Base-by-base conservation (phyloP, 129 eudicot genomes). In the Saposhnikovia divaricata region DNA sequence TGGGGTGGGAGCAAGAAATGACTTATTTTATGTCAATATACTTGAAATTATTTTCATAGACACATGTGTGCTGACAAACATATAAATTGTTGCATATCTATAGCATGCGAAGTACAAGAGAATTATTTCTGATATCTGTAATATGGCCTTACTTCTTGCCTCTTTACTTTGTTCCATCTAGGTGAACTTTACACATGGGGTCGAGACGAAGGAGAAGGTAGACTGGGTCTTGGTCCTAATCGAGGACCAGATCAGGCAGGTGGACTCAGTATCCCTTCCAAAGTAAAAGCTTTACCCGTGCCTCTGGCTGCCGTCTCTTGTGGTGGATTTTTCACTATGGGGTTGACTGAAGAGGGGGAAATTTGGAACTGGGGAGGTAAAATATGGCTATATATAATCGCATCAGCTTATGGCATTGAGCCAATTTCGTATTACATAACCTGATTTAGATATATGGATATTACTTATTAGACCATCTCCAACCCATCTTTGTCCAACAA, bases 311-410 rank as follows among this genome's bases (percentile, higher is more conserved):
- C 96, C 72, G 97, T 92, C 80, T 86, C 96, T 42, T 95, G 98
- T 79, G 98, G 98, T 25, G 98, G 98, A 14, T 95, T 95, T 82
- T 92, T 95, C 86, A 95, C 98, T 23, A 90, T 91, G 75, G 97
- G 91, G 45, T 81, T 95, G 76, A 86, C 97, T 37, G 80, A 92
- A 48, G 93, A 87, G 69, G 97, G 98, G 50, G 87, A 87, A 18
- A 84, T 92, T 81, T 95, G 98, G 98, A 95, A 86, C 79, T 95
- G 98, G 97, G 98, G 98, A 80, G 98, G 98, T 94, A 85, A 85
- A 63, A 51, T 39, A 39, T 73, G 18, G 44, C 43, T 71, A 15
- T 14, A 31, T 6, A 6, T 39, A 6, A 34, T 71, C 48, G 43
- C 10, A 31, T 11, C 19, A 42, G 7, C 27, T 42, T 72, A 71